These are phyloP conservation scores for Candida ortonii DNA, from an alignment of 805 yeast genomes.

Conservation along the genomic window DNA sequence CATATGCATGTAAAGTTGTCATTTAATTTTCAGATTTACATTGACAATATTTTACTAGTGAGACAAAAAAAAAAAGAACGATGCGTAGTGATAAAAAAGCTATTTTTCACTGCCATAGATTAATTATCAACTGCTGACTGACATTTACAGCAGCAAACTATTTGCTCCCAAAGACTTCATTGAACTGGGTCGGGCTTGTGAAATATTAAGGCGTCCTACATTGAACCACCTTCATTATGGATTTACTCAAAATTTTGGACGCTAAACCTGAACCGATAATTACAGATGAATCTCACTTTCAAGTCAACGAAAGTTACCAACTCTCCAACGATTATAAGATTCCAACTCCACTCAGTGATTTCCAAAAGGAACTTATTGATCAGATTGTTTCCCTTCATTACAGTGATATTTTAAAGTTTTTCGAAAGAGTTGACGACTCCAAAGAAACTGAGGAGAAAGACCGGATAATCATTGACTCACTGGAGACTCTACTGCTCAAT, in stretches of 20 bases:
- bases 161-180: too few species aligned
- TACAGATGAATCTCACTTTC: slow-evolving; percentile 51
- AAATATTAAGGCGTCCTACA: too few species aligned
- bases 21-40: too few species aligned
- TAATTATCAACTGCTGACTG: too few species aligned
- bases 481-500: slow-evolving; percentile 71
- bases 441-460: slow-evolving; percentile 35
- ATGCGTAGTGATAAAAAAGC: too few species aligned
- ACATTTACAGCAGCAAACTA: too few species aligned
- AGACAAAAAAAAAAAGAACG: too few species aligned
- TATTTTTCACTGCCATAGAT: too few species aligned
- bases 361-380: slow-evolving; percentile 85
- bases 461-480: slow-evolving; percentile 65
- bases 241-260: slow-evolving; percentile 70
- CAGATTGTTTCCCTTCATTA: slow-evolving; percentile 90
- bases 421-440: slow-evolving; percentile 54
- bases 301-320: slow-evolving; percentile 35
- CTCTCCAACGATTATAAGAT: slow-evolving; percentile 65
- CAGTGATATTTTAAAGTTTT: slow-evolving; percentile 83
- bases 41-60: too few species aligned
- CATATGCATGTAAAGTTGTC: too few species aligned
- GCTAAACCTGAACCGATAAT: slow-evolving; percentile 83
- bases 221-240: too few species aligned
- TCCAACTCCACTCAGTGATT: slow-evolving; percentile 80
- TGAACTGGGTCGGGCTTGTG: too few species aligned